These are phyloP conservation scores for Hibiscus tridactylites DNA, from an alignment of 345 rosid species.

Conservation along the genomic window DNA sequence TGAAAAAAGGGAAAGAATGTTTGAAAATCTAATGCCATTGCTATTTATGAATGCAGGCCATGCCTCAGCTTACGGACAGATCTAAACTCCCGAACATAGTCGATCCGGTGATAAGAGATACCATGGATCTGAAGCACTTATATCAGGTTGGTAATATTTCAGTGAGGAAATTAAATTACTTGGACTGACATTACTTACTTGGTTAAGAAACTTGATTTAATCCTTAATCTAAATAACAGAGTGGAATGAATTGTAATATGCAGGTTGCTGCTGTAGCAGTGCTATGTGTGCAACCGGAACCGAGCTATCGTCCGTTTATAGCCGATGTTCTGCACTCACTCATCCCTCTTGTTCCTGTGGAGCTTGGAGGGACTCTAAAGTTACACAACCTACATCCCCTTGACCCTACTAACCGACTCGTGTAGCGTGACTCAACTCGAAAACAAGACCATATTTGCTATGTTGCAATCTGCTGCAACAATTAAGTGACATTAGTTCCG, in stretches of 20 bases:
- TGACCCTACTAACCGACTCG: not conserved
- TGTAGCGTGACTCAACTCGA: not conserved
- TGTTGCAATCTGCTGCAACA: not conserved
- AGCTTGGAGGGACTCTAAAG: slow-evolving; percentile 80
- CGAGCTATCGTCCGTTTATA: slow-evolving; percentile 81
- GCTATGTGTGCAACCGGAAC: slow-evolving; percentile 88
- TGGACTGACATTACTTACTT: not conserved
- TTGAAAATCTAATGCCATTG: not conserved
- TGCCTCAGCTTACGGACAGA: slow-evolving; percentile 96
- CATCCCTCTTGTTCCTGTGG: slow-evolving; percentile 67
- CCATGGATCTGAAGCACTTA: slow-evolving; percentile 76
- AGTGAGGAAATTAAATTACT: not conserved
- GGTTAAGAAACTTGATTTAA: not conserved
- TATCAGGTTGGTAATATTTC: slow-evolving; percentile 62
- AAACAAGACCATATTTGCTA: not conserved
- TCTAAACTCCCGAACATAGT: slow-evolving; percentile 68
- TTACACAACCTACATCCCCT: slow-evolving; percentile 17
- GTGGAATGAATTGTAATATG: slow-evolving; percentile 12
- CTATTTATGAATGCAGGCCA: slow-evolving; percentile 51
- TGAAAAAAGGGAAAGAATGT: not conserved
- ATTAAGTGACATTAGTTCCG: not conserved
- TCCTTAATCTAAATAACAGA: not conserved
- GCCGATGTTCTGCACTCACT: slow-evolving; percentile 88
- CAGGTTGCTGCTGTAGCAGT: slow-evolving; percentile 97
- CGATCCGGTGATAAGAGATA: slow-evolving; percentile 71